Percentiles rank a stretch among this genome's conserved stretches.
Conservation (phyloP, 2,329 filamentous ascomycete genomes). For the Alternaria triticina region DNA sequence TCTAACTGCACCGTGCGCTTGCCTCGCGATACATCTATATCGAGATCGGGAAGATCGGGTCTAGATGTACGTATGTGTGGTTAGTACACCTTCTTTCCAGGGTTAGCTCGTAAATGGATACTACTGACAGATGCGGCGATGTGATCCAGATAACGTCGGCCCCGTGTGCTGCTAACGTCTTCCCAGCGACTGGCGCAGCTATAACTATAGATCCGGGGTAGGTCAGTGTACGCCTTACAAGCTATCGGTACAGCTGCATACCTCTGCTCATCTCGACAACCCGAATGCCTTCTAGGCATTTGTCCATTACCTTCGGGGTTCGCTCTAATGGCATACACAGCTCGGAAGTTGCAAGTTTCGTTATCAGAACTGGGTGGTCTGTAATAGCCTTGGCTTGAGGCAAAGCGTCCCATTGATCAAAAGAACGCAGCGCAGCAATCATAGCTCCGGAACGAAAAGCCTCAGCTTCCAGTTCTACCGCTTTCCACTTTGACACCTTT, state of each 20-base stretch:
- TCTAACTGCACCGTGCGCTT: conserved; percentile 58
- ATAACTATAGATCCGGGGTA: conserved; percentile 38
- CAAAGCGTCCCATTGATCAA: conserved; percentile 58
- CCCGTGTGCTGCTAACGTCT: conserved; percentile 53
- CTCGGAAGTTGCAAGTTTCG: conserved; percentile 36
- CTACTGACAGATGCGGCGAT: conserved; percentile 31
- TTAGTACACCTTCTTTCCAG: not conserved
- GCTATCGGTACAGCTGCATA: not conserved
- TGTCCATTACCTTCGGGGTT: conserved; percentile 10
- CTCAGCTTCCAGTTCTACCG: conserved; percentile 57
- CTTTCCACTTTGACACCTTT: conserved; percentile 51
- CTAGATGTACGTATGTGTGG: conserved; percentile 29
- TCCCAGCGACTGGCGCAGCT: conserved; percentile 53
- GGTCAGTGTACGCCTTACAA: not conserved
- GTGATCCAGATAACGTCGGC: conserved; percentile 58
- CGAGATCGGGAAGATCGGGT: conserved; percentile 50
- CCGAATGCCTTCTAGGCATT: conserved; percentile 51
- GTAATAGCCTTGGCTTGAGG: conserved; percentile 55
- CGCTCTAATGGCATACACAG: conserved; percentile 11
- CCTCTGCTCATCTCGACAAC: conserved; percentile 49
- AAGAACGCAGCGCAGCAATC: conserved; percentile 59
- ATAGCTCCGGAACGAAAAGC: conserved; percentile 53
- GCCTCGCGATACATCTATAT: conserved; percentile 55
- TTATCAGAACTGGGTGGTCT: conserved; percentile 56
- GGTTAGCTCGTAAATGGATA: not conserved